phyloP scores from a whole-genome alignment of 768 basidiomycete genomes.

The Suillus hirtellus region DNA sequence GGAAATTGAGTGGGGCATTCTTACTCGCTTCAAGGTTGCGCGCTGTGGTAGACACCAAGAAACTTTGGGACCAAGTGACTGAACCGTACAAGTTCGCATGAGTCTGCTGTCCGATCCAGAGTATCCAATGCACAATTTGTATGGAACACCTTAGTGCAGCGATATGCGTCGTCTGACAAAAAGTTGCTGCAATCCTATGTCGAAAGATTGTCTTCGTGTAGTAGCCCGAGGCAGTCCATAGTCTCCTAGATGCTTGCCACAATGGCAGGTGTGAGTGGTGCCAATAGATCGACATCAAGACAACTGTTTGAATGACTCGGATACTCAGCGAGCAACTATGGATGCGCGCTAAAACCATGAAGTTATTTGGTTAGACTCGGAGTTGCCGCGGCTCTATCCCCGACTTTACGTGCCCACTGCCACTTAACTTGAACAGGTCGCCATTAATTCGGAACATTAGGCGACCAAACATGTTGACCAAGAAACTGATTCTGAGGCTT shows the following conservation, averaged over 20 bases:
- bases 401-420: neutral
- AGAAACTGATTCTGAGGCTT: neutral
- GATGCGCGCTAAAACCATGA: too few species aligned
- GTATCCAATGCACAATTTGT: neutral
- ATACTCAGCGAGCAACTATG: too few species aligned
- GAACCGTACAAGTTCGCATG: conserved; percentile 14
- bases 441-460: neutral
- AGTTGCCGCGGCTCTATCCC: too few species aligned
- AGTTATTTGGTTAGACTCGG: too few species aligned
- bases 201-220: too few species aligned
- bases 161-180: neutral
- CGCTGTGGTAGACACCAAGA: conserved; percentile 71
- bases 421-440: neutral
- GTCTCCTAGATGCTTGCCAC: too few species aligned
- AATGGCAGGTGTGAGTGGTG: too few species aligned
- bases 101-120: neutral
- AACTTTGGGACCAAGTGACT: conserved; percentile 74
- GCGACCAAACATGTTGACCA: neutral
- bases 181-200: neutral
- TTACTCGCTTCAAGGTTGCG: conserved; percentile 73
- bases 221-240: too few species aligned
- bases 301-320: too few species aligned
- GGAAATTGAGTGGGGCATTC: conserved; percentile 84
- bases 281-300: too few species aligned
- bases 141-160: neutral